Evolutionary conservation across 768 basidiomycete genomes (phyloP).

Genomic region (Suillus subluteus): DNA sequence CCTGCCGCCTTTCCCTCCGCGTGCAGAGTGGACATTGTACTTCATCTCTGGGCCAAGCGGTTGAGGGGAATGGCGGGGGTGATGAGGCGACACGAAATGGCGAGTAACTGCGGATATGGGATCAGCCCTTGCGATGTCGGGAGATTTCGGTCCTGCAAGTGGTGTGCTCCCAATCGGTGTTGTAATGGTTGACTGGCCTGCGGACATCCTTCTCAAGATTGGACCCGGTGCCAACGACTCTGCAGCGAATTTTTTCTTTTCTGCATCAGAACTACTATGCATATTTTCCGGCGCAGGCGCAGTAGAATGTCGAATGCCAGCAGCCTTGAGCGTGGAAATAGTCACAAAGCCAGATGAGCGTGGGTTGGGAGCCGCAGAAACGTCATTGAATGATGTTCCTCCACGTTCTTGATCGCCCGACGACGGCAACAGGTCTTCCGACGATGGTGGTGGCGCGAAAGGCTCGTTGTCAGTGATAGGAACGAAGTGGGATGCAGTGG

Average conservation of each 20-base stretch:
- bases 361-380: conserved; percentile 58
- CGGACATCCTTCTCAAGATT: conserved; percentile 7
- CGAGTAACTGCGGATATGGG: not conserved
- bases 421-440: conserved; percentile 26
- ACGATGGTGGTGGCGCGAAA: conserved; percentile 17
- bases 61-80: conserved; percentile 38
- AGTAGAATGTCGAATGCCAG: conserved; percentile 9
- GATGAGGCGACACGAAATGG: conserved; percentile 25
- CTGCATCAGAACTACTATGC: not conserved
- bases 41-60: conserved; percentile 55
- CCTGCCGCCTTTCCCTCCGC: conserved; percentile 76
- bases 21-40: conserved; percentile 76
- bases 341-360: conserved; percentile 80
- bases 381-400: conserved; percentile 16
- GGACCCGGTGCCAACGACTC: conserved; percentile 3
- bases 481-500: conserved; percentile 31
- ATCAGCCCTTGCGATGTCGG: not conserved
- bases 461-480: conserved; percentile 28
- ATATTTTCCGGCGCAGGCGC: not conserved
- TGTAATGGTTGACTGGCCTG: not conserved
- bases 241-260: not conserved
- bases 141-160: not conserved
- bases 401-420: conserved; percentile 13
- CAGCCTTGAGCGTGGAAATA: conserved; percentile 52
- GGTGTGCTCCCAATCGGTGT: not conserved